Evolutionary conservation across 208 protist species (phyloP), one percentile per base, ranked within the genome.

Genomic region (Leishmania mexicana): DNA sequence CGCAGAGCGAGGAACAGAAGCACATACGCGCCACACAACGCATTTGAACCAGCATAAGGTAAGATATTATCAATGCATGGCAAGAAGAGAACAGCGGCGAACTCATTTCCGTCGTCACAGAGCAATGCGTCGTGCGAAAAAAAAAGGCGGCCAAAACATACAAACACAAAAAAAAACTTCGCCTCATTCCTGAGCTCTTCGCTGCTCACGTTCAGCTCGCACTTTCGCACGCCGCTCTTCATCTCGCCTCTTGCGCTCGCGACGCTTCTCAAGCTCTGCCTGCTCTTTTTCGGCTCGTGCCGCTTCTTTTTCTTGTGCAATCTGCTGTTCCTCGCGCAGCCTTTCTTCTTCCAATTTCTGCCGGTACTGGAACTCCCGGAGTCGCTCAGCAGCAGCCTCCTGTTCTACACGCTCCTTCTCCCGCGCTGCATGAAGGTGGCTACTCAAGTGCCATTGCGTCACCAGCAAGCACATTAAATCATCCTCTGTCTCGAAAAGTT

Each of bases 161-260:
- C 35, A 24, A 76, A 49, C 31, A 31, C 47, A 35, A 11, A 64
- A 11, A 3, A 64, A 49, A 67, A 8, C 21, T 35, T 57, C 2
- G 35, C 6, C 31, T 53, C 35, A 79, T 42, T 79, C 65, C 71
- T 81, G 53, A 31, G 78, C 74, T 80, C 79, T 81, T 84, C 62
- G 51, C 17, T 80, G 68, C 57, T 87, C 86, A n/a, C 82, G 81
- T 47, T 85, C 84, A 0, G 84, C 75, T 8, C 83, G 81, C 3
- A 81, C 84, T 65, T 85, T 88, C 11, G 83, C 81, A 2, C 85
- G 58, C 2, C 83, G 74, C 38, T 92, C 85, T n/a, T 89, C 91
- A 42, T 97, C 91, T 31, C 87, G 84, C 40, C 86, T 80, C 79
- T 92, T 92, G 5, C 92, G 85, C 62, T 94, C 90, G 4, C 85